Percentiles rank a stretch among this genome's conserved stretches.
Evolutionary conservation across 345 rosid species (phyloP).

Genomic region (Moringa oleifera): DNA sequence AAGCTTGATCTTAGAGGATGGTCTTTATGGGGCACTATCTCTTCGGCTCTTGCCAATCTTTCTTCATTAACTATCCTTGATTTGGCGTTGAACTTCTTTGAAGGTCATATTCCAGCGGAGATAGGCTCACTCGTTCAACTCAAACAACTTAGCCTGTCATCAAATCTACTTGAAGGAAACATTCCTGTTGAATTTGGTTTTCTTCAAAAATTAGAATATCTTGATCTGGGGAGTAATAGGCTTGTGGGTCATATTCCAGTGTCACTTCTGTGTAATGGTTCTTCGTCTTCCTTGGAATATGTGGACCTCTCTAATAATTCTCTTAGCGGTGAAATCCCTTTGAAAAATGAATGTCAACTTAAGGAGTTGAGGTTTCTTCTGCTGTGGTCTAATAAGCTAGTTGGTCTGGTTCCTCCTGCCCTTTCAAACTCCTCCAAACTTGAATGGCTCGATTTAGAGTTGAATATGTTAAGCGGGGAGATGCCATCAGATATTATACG

Average conservation of each 20-base stretch:
- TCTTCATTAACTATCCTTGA: conserved; percentile 62
- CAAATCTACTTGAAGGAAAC: conserved; percentile 61
- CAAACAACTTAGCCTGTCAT: conserved; percentile 51
- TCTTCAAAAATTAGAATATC: conserved; percentile 42
- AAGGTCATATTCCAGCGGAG: conserved; percentile 58
- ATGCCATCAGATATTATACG: conserved; percentile 55
- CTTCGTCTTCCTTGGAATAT: conserved; percentile 50
- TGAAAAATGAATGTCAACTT: conserved; percentile 43
- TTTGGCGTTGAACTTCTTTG: conserved; percentile 64
- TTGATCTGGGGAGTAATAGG: conserved; percentile 54
- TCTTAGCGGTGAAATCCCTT: conserved; percentile 54
- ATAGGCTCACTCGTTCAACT: conserved; percentile 49
- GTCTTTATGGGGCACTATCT: conserved; percentile 57
- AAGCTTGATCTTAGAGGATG: conserved; percentile 53
- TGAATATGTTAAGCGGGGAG: conserved; percentile 64
- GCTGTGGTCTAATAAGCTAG: conserved; percentile 74
- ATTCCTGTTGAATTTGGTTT: conserved; percentile 56
- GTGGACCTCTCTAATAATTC: conserved; percentile 82
- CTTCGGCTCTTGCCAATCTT: conserved; percentile 55
- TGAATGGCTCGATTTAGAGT: conserved; percentile 78
- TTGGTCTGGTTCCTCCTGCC: conserved; percentile 49
- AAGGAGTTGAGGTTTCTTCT: conserved; percentile 52
- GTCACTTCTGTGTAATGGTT: conserved; percentile 55
- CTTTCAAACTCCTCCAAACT: conserved; percentile 67
- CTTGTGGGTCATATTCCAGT: conserved; percentile 53